Percentiles rank a stretch among this genome's conserved stretches.
phyloP scores from a whole-genome alignment of 2,329 filamentous ascomycete species.

The Fusarium illudens region DNA sequence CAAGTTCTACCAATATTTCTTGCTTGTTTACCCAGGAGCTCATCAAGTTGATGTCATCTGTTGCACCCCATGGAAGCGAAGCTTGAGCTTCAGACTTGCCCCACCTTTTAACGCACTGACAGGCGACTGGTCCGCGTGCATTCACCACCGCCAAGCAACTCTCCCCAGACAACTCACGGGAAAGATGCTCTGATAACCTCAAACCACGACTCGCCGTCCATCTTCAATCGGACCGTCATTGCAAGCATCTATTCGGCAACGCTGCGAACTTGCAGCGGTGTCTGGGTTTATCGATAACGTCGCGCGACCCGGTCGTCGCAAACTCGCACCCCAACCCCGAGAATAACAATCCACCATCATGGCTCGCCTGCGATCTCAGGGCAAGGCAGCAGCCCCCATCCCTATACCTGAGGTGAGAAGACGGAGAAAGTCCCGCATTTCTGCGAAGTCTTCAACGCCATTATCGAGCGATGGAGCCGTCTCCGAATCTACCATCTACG shows the following conservation, averaged over 20 bases:
- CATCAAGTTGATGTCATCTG: conserved; percentile 17
- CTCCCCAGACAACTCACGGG: neutral
- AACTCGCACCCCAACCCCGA: neutral
- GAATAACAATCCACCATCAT: conserved; percentile 17
- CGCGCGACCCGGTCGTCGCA: neutral
- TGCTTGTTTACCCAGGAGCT: neutral
- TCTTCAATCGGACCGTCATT: neutral
- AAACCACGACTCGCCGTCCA: neutral
- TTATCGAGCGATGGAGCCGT: conserved; percentile 11
- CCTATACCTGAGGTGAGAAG: neutral
- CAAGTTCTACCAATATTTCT: neutral
- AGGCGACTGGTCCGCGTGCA: neutral
- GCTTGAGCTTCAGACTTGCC: conserved; percentile 16
- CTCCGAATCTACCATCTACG: neutral
- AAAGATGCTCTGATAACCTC: neutral
- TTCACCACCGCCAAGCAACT: conserved; percentile 1
- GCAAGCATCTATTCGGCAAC: neutral
- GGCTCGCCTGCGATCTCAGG: conserved; percentile 17
- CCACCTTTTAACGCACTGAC: conserved; percentile 15
- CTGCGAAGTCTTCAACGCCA: neutral
- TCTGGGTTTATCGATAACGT: neutral
- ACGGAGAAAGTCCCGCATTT: conserved; percentile 1
- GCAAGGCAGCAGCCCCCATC: conserved; percentile 2
- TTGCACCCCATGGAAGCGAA: conserved; percentile 2
- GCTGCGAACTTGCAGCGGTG: neutral